Evolutionary conservation across 1,284 basidiomycete species (phyloP).

Genomic region (Phenoliferia sp.): DNA sequence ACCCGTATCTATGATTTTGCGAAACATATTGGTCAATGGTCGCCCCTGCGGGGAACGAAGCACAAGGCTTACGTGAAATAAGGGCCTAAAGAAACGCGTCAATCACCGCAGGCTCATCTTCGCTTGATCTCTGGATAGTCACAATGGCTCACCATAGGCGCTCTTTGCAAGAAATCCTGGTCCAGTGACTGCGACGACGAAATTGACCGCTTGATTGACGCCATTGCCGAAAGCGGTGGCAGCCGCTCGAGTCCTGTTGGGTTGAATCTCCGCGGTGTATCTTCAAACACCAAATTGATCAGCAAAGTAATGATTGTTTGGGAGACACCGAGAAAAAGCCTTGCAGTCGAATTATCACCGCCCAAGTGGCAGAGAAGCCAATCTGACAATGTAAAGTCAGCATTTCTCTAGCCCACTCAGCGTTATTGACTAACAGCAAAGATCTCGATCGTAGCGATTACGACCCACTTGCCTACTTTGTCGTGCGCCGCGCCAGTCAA

Average conservation of each 20-base stretch:
- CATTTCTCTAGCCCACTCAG: not conserved
- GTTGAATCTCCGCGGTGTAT: conserved; percentile 48
- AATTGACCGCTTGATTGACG: conserved; percentile 50
- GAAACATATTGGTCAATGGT: not conserved
- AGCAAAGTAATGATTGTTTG: not conserved
- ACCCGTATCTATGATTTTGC: conserved; percentile 9
- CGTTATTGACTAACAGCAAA: conserved; percentile 5
- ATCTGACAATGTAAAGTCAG: not conserved
- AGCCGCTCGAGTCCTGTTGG: conserved; percentile 44
- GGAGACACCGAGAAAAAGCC: not conserved
- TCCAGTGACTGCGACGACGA: conserved; percentile 49
- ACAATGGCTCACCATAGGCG: conserved; percentile 33
- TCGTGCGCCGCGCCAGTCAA: conserved; percentile 43
- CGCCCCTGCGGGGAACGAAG: not conserved
- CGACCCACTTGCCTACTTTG: conserved; percentile 44
- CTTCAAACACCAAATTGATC: conserved; percentile 33
- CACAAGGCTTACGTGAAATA: conserved; percentile 15
- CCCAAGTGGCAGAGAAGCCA: conserved; percentile 2
- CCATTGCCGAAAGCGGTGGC: conserved; percentile 47
- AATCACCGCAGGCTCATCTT: not conserved
- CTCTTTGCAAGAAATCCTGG: conserved; percentile 49
- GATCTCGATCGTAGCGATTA: conserved; percentile 51
- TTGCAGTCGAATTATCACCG: conserved; percentile 12
- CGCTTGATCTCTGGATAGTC: not conserved
- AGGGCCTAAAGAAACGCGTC: not conserved